These are phyloP conservation scores for Ceratorhiza oryzae-sativae DNA, from an alignment of 1,284 basidiomycete species.

Conservation along the genomic window DNA sequence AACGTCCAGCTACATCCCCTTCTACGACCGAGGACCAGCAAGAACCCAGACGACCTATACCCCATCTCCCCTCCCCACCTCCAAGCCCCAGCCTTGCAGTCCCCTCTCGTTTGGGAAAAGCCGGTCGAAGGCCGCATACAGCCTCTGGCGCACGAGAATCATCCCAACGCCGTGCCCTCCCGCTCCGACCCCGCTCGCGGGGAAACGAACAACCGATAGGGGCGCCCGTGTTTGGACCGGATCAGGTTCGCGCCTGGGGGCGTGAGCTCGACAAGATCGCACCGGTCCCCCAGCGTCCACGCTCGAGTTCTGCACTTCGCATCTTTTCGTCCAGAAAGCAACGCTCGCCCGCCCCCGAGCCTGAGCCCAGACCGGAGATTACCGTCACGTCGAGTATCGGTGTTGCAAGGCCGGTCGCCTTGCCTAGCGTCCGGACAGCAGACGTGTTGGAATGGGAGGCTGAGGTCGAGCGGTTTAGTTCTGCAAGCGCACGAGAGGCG, in stretches of 20 bases:
- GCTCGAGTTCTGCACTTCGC: slow-evolving; percentile 28
- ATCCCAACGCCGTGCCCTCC: slow-evolving; percentile 25
- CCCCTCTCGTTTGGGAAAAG: slow-evolving; percentile 17
- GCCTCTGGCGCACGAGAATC: slow-evolving; percentile 29
- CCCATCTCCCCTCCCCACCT: slow-evolving; percentile 36
- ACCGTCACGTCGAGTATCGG: background rate
- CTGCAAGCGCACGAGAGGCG: slow-evolving; percentile 29
- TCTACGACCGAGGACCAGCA: slow-evolving; percentile 21
- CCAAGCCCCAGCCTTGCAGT: slow-evolving; percentile 20
- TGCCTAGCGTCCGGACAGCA: slow-evolving; percentile 10
- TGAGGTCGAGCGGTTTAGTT: slow-evolving; percentile 36
- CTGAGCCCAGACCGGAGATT: slow-evolving; percentile 9
- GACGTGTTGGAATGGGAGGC: slow-evolving; percentile 37
- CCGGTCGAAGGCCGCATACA: slow-evolving; percentile 34
- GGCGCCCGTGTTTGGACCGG: slow-evolving; percentile 37
- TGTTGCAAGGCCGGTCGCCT: slow-evolving; percentile 5
- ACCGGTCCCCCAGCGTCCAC: slow-evolving; percentile 14
- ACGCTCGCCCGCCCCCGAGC: slow-evolving; percentile 21
- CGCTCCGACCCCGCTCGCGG: slow-evolving; percentile 31
- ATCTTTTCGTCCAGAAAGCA: slow-evolving; percentile 28
- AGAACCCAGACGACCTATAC: slow-evolving; percentile 1
- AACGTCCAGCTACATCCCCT: slow-evolving; percentile 25
- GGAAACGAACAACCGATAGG: slow-evolving; percentile 19
- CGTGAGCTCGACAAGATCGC: slow-evolving; percentile 76
- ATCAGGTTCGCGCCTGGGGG: slow-evolving; percentile 70